Base-by-base conservation (phyloP, 2,329 filamentous ascomycete genomes). In the Pseudogymnoascus sp. region DNA sequence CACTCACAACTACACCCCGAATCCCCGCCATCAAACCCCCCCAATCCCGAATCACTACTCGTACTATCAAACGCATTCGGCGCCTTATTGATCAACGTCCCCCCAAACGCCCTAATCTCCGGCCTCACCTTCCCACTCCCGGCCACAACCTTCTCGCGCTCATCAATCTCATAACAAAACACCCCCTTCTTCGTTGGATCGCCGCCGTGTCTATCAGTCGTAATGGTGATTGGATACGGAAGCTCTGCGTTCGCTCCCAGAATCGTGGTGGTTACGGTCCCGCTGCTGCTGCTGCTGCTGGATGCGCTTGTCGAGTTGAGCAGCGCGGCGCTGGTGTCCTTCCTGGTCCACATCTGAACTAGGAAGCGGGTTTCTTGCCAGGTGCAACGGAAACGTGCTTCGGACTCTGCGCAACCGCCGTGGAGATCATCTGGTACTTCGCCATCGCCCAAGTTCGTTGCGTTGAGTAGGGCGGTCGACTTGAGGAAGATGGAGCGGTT, bases 401-500 rank as follows among this genome's bases (percentile, higher is more conserved):
- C 81, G 2, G 72, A 72, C 67, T 80, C 74, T 34, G 73, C 72
- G 18, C 80, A 75, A 7, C 85, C 85, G 38, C 85, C 84, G 63
- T 82, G 74, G 50, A 75, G 67, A 65, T 87, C 84, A 25, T 77
- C 74, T 1, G 78, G 74, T 2, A 78, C 72, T 57, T 75, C 70
- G 6, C 70, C 71, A n/a, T 75, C 70, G 12, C 70, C 69, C 14
- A 70, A 64, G 34, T 77, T 77, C 25, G 68, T 69, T n/a, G 69
- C 69, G 64, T 81, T 79, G 62, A 83, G 70, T 1, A 75, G 71
- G 0, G 74, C 74, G 9, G 79, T 75, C 14, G 84, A 85, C 67
- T 86, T 84, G 64, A 96, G 79, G 76, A 93, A 96, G 65, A 96
- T 90, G 7, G 87, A 88, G 65, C 91, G 90, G 74, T 91, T 86